These are phyloP conservation scores for Podila clonocystis DNA, from an alignment of 192 early-diverging fungal genomes.

Conservation along the genomic window DNA sequence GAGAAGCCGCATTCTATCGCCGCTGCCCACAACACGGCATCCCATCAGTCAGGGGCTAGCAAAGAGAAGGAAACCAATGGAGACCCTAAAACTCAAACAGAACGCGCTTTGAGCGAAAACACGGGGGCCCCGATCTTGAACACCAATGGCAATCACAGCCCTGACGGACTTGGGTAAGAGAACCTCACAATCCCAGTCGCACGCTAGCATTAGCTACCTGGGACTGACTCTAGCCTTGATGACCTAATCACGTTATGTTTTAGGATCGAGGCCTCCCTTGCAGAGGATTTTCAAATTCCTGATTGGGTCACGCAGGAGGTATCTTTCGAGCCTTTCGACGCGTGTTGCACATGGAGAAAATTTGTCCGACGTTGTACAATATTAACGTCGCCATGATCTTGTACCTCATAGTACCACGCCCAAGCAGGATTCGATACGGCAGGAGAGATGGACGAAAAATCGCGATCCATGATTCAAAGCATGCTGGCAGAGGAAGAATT, in stretches of 20 bases:
- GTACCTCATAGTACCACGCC: constrained; percentile 15
- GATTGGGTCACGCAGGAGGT: constrained; percentile 51
- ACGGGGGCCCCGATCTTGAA: too few relatives aligned
- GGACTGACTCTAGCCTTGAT: not conserved
- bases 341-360: too few relatives aligned
- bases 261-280: constrained; percentile 14
- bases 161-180: not conserved
- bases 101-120: too few relatives aligned
- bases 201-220: not conserved
- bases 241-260: not conserved
- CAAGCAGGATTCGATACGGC: constrained; percentile 19
- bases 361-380: too few relatives aligned
- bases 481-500: constrained; percentile 73
- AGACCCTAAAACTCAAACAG: too few relatives aligned
- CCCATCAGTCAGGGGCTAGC: too few relatives aligned
- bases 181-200: not conserved
- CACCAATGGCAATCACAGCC: not conserved
- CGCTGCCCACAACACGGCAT: too few relatives aligned
- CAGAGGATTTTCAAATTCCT: constrained; percentile 34
- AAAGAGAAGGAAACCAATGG: too few relatives aligned
- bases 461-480: constrained; percentile 62
- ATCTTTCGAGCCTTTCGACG: not conserved
- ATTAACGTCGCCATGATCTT: not conserved
- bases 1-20: not conserved
- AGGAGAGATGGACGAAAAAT: constrained; percentile 64